These are phyloP conservation scores for Cynara cardunculus DNA, from an alignment of 129 eudicot species.

Conservation along the genomic window DNA sequence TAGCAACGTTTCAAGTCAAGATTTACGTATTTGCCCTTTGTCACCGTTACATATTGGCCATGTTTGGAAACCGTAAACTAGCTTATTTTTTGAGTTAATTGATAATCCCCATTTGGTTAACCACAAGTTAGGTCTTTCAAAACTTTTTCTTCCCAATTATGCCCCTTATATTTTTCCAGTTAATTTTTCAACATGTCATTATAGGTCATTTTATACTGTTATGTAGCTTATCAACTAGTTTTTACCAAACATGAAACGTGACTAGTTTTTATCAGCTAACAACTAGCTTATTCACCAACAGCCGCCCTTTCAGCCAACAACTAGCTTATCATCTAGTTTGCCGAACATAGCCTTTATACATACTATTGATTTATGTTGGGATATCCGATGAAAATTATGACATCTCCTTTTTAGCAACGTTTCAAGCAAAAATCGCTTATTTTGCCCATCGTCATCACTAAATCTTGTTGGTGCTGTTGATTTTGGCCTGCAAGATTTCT, in stretches of 20 bases:
- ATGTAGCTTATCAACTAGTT: not conserved
- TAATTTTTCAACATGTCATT: not conserved
- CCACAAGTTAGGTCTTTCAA: no score
- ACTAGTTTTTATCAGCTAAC: no score
- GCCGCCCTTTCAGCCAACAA: no score
- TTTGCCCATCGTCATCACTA: conserved; percentile 1
- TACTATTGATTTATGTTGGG: not conserved
- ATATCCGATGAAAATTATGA: not conserved
- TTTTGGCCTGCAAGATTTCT: not conserved
- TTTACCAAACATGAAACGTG: no score
- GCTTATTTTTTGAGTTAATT: not conserved
- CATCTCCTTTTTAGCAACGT: not conserved
- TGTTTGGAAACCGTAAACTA: not conserved
- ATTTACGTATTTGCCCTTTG: not conserved
- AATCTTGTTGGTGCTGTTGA: not conserved
- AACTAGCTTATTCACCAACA: no score
- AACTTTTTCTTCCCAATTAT: not conserved
- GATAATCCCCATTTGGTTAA: no score
- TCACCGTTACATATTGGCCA: not conserved
- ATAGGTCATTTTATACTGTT: not conserved
- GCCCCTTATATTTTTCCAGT: not conserved
- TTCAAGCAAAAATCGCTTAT: not conserved
- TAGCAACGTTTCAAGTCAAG: not conserved
- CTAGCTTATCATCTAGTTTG: not conserved
- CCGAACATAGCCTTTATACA: not conserved